A percentile compares a stretch with the other conserved stretches of the same genome.
Evolutionary conservation across 371 early-diverging fungal genomes (phyloP).

Genomic region (Vittaforma corneae): DNA sequence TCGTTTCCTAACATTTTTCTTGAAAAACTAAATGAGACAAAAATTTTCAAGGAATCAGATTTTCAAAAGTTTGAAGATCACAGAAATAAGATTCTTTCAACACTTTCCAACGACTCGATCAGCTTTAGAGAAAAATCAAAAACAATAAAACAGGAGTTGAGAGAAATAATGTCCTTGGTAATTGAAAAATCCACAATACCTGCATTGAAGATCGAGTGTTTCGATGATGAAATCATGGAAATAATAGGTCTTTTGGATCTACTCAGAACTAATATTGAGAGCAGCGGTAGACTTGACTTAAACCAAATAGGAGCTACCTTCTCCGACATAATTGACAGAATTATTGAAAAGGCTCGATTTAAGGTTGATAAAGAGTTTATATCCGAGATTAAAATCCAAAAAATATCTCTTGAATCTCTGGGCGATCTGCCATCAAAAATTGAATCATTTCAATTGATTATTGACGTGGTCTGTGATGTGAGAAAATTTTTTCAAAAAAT

Average conservation of each 20-base stretch:
- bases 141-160: neutral
- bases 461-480: neutral
- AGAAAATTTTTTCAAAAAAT: too few species aligned
- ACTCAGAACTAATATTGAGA: too few species aligned
- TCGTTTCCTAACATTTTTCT: slow-evolving; percentile 8
- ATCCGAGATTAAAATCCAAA: slow-evolving; percentile 7
- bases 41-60: neutral
- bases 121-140: neutral
- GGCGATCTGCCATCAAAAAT: neutral
- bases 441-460: neutral
- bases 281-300: too few species aligned
- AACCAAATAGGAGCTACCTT: too few species aligned
- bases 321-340: too few species aligned
- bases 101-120: neutral
- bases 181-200: neutral
- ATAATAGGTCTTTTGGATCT: too few species aligned
- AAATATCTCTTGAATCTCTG: neutral
- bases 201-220: neutral
- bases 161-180: neutral
- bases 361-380: slow-evolving; percentile 1
- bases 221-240: neutral
- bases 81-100: neutral
- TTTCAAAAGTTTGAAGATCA: too few species aligned
- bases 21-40: neutral
- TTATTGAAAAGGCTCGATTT: neutral